These are phyloP conservation scores for Aspergillus alliaceus DNA, from an alignment of 2,329 filamentous ascomycete genomes.

Conservation along the genomic window DNA sequence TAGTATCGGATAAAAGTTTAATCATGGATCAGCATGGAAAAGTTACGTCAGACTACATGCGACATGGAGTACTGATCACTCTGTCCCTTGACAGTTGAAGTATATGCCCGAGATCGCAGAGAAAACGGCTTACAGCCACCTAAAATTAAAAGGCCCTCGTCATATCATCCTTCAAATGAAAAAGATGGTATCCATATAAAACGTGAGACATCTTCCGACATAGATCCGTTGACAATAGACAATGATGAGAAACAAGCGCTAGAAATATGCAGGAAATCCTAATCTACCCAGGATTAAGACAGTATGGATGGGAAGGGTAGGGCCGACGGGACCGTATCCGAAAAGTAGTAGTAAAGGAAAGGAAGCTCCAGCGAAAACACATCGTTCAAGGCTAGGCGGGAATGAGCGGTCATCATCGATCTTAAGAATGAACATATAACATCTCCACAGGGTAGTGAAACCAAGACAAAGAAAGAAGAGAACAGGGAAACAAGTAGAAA, in stretches of 20 bases:
- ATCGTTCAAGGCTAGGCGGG: background rate
- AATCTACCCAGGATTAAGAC: constrained; percentile 23
- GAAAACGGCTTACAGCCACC: background rate
- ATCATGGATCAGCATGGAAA: constrained; percentile 6
- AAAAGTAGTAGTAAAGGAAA: constrained; percentile 6
- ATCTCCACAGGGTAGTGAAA: background rate
- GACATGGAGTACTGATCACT: constrained; percentile 6
- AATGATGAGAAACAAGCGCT: constrained; percentile 18
- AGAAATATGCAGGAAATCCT: constrained; percentile 26
- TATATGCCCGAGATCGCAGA: background rate
- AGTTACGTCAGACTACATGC: constrained; percentile 12
- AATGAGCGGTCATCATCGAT: constrained; percentile 27
- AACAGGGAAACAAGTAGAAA: constrained; percentile 16
- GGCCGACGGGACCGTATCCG: constrained; percentile 6
- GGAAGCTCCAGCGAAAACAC: background rate
- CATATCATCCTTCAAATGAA: constrained; percentile 8
- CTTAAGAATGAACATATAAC: background rate
- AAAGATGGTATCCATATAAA: constrained; percentile 12
- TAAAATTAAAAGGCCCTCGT: background rate
- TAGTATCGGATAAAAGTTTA: background rate
- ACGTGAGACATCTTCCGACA: constrained; percentile 8
- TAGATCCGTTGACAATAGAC: constrained; percentile 8
- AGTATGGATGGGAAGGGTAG: constrained; percentile 9
- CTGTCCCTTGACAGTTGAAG: background rate
- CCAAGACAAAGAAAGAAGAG: constrained; percentile 24